Evolutionary conservation across 768 basidiomycete genomes (phyloP).

Genomic region (Leccinum barrowsii): DNA sequence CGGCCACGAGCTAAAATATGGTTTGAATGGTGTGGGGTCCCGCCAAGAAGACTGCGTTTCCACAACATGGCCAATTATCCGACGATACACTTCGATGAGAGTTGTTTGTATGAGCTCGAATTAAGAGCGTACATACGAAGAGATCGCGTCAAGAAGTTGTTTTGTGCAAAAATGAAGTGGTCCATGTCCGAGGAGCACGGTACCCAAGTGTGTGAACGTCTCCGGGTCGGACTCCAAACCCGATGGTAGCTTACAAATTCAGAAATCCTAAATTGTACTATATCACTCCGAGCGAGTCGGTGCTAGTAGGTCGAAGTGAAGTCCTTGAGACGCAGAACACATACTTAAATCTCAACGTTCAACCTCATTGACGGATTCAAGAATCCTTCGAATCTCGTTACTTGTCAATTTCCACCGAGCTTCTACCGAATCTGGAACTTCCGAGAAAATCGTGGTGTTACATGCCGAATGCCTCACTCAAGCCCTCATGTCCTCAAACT

Average conservation of each 20-base stretch:
- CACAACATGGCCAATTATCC: not conserved
- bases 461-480: conserved; percentile 16
- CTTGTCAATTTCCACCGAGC: not conserved
- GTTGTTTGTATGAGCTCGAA: not conserved
- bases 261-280: not conserved
- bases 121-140: not conserved
- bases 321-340: not conserved
- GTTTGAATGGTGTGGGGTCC: not conserved
- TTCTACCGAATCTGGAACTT: not conserved
- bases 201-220: not conserved
- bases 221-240: not conserved
- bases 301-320: not conserved
- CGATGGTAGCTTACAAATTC: not conserved
- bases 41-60: not conserved
- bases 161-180: not conserved
- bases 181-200: not conserved
- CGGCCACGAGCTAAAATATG: not conserved
- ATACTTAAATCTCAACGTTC: not conserved
- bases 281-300: too few relatives aligned
- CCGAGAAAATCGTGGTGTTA: not conserved
- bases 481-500: conserved; percentile 34
- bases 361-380: too few relatives aligned
- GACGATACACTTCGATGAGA: not conserved
- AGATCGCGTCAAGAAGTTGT: not conserved
- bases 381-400: not conserved